Base-by-base conservation (phyloP, 768 basidiomycete species). In the Hydnomerulius pinastri region DNA sequence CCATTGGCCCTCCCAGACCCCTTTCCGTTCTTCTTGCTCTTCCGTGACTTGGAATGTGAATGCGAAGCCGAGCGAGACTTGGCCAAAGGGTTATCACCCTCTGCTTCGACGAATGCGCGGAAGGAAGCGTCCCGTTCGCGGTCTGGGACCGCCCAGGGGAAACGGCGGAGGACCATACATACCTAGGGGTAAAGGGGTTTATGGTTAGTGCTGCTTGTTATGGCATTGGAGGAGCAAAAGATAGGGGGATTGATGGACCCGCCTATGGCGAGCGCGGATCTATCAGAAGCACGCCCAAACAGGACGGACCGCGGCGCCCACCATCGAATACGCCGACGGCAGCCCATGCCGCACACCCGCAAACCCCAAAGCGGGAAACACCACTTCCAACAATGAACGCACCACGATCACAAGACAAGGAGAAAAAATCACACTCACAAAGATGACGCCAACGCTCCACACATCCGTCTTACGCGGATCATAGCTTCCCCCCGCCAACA, bases 91-190 rank as follows among this genome's bases (percentile, higher is more conserved):
- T 75, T 79, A 67, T 97, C 94, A 21, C 95, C 94, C 68, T 99
- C 95, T 28, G 93, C 89, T 58, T 87, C 80, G 56, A 98, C 87
- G 64, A 97, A 99, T 7, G 92, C 85, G 52, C 86, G 82, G 77
- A 92, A 99, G 64, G 86, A 90, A 48, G 89, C 81, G 67, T 98
- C 97, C 15, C 85, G 84, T 79, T 96, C 96, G 61, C 85, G 77
- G 66, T 99, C 97, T 10, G 97, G 96, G 49, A 98, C 89, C 70
- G 93, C 98, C 97, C 97, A 99, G 4, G 97, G 97, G 77, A 99
- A 99, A 44, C 97, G 82, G 46, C 96, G 81, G 28, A 99, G 81
- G 56, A 97, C 77, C 97, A 99, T 99, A 76, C 97, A 99, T 2
- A 70, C 66, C 66, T 68, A 39, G n/a, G n/a, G n/a, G n/a, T n/a